Evolutionary conservation across 148 eudicot species (phyloP), one percentile per base, ranked within the genome.

Genomic region (Chenopodium berlandieri): DNA sequence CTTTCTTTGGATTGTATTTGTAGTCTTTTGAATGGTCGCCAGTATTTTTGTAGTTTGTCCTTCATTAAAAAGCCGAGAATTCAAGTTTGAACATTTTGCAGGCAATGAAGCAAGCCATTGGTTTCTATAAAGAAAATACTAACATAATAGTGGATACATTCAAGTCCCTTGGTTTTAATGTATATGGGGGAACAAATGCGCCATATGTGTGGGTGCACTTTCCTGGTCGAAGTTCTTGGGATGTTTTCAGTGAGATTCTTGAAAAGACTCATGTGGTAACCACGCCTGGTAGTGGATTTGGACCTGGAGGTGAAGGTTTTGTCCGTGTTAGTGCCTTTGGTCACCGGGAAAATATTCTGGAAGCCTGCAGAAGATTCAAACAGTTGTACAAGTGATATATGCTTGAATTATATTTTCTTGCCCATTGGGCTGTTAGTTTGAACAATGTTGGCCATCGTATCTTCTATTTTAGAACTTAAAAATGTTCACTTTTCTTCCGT

Each of bases 161-260:
- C 82, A 86, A 87, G 78, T 95, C 97, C 30, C 97, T 95, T 4
- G 98, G 97, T 66, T 95, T 90, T 67, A 93, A 89, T 25, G 97
- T 94, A 30, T 91, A 94, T 76, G 98, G 97, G 67, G 98, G 98
- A 20, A 89, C 87, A 83, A 90, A 92, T 82, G 98, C 98, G 4
- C 98, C 98, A 14, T 92, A 92, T 66, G 98, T 94, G 78, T 94
- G 98, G 98, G 92, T 94, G 30, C 92, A 92, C 87, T 94, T 94
- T 82, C 97, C 98, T 17, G 98, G 98, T 9, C 90, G 60, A 75
- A 95, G 93, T 81, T 95, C 98, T 17, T 95, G 98, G 98, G 98
- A 95, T 50, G 97, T 93, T 67, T 95, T 95, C 75, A 78, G 90
- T 11, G 98, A 95, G 88, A 93, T 95, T 62, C 94, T 93, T 0